A percentile compares a stretch with the other conserved stretches of the same genome.
Conservation (phyloP, 352 stramenopile genomes). For the Plasmopara muralis region DNA sequence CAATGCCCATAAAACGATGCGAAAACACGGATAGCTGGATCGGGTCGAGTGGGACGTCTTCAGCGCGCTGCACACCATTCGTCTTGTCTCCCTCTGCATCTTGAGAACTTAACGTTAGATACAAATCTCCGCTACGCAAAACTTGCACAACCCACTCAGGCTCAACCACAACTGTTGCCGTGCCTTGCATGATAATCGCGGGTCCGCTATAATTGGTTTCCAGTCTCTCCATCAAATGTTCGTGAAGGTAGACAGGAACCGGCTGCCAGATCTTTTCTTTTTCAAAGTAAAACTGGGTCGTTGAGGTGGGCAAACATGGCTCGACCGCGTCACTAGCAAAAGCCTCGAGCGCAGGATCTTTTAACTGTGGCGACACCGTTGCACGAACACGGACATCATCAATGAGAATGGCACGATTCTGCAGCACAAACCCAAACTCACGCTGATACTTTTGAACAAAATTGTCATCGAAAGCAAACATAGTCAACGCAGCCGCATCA, state of each 20-base stretch:
- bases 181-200: conserved; percentile 97
- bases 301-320: conserved; percentile 44
- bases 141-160: conserved; percentile 91
- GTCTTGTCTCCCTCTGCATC: conserved; percentile 20
- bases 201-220: conserved; percentile 79
- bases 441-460: conserved; percentile 93
- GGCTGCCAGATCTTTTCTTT: conserved; percentile 69
- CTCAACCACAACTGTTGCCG: conserved; percentile 97
- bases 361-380: conserved; percentile 80
- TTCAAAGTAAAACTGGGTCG: conserved; percentile 75
- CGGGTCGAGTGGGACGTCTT: conserved; percentile 80
- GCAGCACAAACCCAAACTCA: conserved; percentile 97
- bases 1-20: conserved; percentile 99
- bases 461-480: conserved; percentile 80
- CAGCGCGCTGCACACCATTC: conserved; percentile 10
- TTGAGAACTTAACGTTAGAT: conserved; percentile 65
- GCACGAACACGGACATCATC: conserved; percentile 97
- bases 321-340: conserved; percentile 12
- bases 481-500: conserved; percentile 27
- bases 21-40: conserved; percentile 97
- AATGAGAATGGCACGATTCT: conserved; percentile 90
- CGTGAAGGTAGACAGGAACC: conserved; percentile 91
- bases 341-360: conserved; percentile 23
- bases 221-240: conserved; percentile 77
- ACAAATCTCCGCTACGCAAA: conserved; percentile 92